phyloP scores from a whole-genome alignment of 2,329 filamentous ascomycete genomes.

The Nakataea oryzae region DNA sequence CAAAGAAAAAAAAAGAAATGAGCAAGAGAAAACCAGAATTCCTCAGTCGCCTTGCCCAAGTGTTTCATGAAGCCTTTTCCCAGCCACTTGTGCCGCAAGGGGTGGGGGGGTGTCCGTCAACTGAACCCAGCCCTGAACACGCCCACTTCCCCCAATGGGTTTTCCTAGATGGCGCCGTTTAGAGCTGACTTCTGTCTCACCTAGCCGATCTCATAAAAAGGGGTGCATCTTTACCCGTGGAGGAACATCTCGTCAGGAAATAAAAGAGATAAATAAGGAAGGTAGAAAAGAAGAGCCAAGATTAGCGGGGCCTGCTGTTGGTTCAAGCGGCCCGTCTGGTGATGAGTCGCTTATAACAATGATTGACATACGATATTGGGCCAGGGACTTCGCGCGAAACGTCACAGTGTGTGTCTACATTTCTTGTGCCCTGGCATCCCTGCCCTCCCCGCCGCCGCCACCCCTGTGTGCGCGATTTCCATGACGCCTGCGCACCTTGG shows the following conservation, averaged over 20 bases:
- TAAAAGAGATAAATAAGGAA: not conserved
- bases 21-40: not conserved
- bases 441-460: too few species aligned
- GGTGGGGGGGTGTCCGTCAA: not conserved
- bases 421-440: not conserved
- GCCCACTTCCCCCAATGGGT: too few species aligned
- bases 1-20: not conserved
- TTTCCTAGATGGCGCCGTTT: not conserved
- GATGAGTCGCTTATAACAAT: not conserved
- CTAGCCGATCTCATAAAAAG: not conserved
- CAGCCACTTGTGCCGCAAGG: not conserved
- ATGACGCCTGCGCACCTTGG: not conserved
- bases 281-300: not conserved
- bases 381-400: not conserved
- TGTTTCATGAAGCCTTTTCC: too few species aligned
- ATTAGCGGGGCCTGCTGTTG: not conserved
- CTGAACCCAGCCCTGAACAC: not conserved
- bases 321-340: not conserved
- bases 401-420: not conserved
- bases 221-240: not conserved
- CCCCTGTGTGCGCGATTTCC: not conserved
- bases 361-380: not conserved
- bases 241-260: not conserved
- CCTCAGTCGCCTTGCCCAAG: not conserved
- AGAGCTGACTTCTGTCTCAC: not conserved